Conservation (phyloP, 2,329 filamentous ascomycete species). For the Paramyrothecium roridum region DNA sequence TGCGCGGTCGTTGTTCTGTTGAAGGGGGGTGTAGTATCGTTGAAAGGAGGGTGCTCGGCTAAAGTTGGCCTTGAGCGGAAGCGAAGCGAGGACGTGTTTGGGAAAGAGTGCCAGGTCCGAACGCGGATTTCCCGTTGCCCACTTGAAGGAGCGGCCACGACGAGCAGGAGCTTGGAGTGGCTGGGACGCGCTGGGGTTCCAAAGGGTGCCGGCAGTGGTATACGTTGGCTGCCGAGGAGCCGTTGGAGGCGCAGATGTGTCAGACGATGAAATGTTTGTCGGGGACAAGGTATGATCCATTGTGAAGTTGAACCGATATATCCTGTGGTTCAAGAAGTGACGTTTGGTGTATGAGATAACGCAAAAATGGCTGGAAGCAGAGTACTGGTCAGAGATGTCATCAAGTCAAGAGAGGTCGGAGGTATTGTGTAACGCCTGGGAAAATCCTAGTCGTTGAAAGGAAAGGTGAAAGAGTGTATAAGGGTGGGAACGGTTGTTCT, state of each 20-base stretch:
- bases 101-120: slow-evolving; percentile 32
- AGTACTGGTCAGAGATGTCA: too few relatives aligned
- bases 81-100: slow-evolving; percentile 29
- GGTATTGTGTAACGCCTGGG: too few relatives aligned
- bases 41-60: slow-evolving; percentile 17
- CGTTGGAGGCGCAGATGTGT: slow-evolving; percentile 15
- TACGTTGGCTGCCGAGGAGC: slow-evolving; percentile 38
- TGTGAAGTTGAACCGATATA: slow-evolving; percentile 10
- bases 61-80: slow-evolving; percentile 25
- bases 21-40: slow-evolving; percentile 51
- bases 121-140: slow-evolving; percentile 23
- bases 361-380: neutral
- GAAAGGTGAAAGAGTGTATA: too few relatives aligned
- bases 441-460: too few relatives aligned
- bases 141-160: slow-evolving; percentile 45
- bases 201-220: slow-evolving; percentile 55
- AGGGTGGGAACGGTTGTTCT: too few relatives aligned
- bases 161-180: slow-evolving; percentile 50
- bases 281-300: slow-evolving; percentile 28
- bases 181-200: slow-evolving; percentile 42
- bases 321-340: slow-evolving; percentile 11
- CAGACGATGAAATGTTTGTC: slow-evolving; percentile 16
- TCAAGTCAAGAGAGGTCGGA: too few relatives aligned
- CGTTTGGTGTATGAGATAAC: slow-evolving; percentile 7
- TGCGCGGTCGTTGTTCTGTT: slow-evolving; percentile 53